A percentile compares a stretch with the other conserved stretches of the same genome.
phyloP scores from a whole-genome alignment of 1,139 yeast genomes.

The Diutina catenulata region DNA sequence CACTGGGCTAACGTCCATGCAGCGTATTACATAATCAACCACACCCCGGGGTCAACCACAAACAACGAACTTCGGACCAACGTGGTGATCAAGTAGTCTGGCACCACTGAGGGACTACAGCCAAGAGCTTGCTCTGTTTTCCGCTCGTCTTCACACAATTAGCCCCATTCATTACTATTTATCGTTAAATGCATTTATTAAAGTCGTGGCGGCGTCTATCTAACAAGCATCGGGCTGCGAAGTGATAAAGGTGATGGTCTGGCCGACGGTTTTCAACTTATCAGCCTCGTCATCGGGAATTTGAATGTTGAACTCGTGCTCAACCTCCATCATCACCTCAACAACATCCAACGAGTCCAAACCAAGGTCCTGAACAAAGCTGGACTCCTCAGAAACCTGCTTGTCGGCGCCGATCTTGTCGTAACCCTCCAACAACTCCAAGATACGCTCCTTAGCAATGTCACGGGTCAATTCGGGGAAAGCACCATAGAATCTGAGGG shows the following conservation, averaged over 20 bases:
- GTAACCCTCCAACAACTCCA: conserved; percentile 70
- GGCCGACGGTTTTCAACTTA: conserved; percentile 69
- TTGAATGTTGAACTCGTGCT: conserved; percentile 66
- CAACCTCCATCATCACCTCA: conserved; percentile 84
- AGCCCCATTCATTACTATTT: too few species aligned
- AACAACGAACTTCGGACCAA: too few species aligned
- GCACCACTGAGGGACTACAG: too few species aligned
- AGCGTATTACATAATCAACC: too few species aligned
- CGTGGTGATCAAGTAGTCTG: too few species aligned
- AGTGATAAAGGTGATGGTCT: conserved; percentile 66
- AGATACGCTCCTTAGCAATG: conserved; percentile 61
- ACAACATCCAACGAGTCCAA: conserved; percentile 82
- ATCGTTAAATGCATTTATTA: not conserved
- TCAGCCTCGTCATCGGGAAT: conserved; percentile 87
- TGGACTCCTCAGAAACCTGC: conserved; percentile 44
- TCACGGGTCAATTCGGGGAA: conserved; percentile 60
- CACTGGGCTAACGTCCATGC: too few species aligned
- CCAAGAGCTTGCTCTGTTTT: too few species aligned
- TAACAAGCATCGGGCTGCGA: conserved; percentile 62
- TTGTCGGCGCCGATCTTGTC: conserved; percentile 48
- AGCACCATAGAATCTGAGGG: conserved; percentile 41
- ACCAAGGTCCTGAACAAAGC: conserved; percentile 67
- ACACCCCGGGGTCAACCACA: too few species aligned
- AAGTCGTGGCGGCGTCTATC: not conserved
- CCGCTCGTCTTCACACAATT: too few species aligned